Conservation (phyloP, 75 land plant genomes). For the Ceratopteris richardii region DNA sequence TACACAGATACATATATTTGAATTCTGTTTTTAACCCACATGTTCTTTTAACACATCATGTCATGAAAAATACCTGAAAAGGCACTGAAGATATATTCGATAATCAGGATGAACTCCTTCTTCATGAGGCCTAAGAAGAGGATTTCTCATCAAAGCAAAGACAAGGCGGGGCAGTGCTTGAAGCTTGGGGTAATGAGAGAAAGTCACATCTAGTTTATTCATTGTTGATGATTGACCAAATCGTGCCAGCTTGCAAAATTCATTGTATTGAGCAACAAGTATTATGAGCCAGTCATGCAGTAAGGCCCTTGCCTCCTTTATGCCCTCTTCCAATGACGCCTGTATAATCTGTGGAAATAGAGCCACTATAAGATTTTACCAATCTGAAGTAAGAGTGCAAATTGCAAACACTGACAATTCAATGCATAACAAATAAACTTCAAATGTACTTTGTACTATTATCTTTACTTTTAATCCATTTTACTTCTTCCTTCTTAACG, state of each 20-base stretch:
- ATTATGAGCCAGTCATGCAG: slow-evolving; percentile 98
- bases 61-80: slow-evolving; percentile 71
- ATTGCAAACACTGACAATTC: no score
- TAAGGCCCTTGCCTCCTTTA: slow-evolving; percentile 80
- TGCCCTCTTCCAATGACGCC: slow-evolving; percentile 92
- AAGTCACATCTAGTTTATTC: slow-evolving; percentile 59
- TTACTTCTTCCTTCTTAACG: no score
- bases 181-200: slow-evolving; percentile 74
- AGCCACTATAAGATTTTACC: no score
- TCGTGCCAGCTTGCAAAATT: slow-evolving; percentile 53
- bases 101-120: slow-evolving; percentile 98
- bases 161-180: slow-evolving; percentile 82
- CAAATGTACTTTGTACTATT: no score
- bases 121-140: slow-evolving; percentile 87
- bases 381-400: slow-evolving; percentile 1
- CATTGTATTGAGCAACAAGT: slow-evolving; percentile 90
- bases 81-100: slow-evolving; percentile 88
- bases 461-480: no score
- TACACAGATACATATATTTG: no score
- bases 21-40: no score
- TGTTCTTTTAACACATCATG: no score
- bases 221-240: slow-evolving; percentile 43
- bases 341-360: slow-evolving; percentile 59
- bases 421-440: no score
- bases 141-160: slow-evolving; percentile 84